Conservation (phyloP, 2,329 filamentous ascomycete genomes). For the Fusarium oligoseptatum region DNA sequence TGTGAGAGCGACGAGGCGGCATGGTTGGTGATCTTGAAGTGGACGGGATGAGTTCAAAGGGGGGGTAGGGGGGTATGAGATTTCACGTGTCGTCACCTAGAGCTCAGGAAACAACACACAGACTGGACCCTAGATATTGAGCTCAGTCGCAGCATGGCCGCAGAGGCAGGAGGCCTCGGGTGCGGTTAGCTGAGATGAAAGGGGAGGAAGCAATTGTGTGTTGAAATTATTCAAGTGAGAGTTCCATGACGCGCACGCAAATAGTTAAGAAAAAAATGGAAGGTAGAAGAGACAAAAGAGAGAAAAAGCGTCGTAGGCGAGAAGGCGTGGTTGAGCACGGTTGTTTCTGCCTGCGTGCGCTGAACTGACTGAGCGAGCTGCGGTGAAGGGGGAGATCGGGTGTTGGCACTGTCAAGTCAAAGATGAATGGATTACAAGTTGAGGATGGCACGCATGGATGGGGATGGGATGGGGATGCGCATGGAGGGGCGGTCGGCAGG, state of each 20-base stretch:
- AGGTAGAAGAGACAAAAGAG: not conserved
- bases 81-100: constrained; percentile 42
- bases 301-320: constrained; percentile 18
- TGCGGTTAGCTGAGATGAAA: constrained; percentile 23
- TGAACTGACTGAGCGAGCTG: constrained; percentile 11
- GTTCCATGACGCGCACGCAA: constrained; percentile 37
- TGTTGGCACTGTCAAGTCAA: constrained; percentile 18
- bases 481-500: constrained; percentile 39
- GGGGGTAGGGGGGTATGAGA: not conserved
- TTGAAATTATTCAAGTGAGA: constrained; percentile 31
- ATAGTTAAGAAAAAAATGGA: not conserved
- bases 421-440: constrained; percentile 36
- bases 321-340: constrained; percentile 46
- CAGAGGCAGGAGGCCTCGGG: constrained; percentile 44
- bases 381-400: constrained; percentile 36
- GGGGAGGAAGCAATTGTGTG: constrained; percentile 36
- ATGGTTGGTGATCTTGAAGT: constrained; percentile 53
- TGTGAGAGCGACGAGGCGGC: constrained; percentile 76
- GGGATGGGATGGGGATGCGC: constrained; percentile 13
- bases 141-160: constrained; percentile 49
- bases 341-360: constrained; percentile 21
- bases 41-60: constrained; percentile 1
- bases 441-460: constrained; percentile 24
- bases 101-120: constrained; percentile 36
- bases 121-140: constrained; percentile 44